Evolutionary conservation across 1,139 yeast genomes (phyloP).

Genomic region (Scheffersomyces segobiensis): DNA sequence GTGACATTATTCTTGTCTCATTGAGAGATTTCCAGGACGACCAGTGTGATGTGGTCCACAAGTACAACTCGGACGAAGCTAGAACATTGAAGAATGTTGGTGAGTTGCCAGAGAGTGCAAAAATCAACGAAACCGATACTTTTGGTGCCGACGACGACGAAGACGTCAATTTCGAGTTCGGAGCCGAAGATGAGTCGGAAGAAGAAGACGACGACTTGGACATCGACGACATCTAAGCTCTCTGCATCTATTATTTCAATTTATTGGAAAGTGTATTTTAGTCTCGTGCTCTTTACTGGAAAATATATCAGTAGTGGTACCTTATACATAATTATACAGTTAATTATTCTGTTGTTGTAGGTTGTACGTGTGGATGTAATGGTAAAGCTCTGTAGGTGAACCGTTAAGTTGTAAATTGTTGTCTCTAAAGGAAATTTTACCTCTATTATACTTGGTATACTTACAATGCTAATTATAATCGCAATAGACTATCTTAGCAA

Average conservation of each 20-base stretch:
- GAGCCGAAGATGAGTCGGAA: conserved; percentile 84
- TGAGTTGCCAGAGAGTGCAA: conserved; percentile 94
- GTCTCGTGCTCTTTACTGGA: neutral
- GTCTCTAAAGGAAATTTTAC: too few species aligned
- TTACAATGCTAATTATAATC: too few species aligned
- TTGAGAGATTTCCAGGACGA: conserved; percentile 98
- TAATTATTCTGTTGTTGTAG: neutral
- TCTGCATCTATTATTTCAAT: neutral
- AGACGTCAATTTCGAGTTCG: conserved; percentile 98
- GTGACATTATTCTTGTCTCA: conserved; percentile 93
- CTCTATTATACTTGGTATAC: too few species aligned
- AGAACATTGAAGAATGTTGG: conserved; percentile 95
- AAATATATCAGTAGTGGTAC: neutral
- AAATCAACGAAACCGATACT: conserved; percentile 96
- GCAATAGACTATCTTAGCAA: too few species aligned
- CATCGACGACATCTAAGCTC: conserved; percentile 73
- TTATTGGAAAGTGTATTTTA: neutral
- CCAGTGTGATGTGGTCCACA: conserved; percentile 96
- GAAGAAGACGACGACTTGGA: conserved; percentile 72
- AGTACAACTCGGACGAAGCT: conserved; percentile 97
- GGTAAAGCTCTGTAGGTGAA: too few species aligned
- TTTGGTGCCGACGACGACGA: conserved; percentile 97
- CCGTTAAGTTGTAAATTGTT: too few species aligned
- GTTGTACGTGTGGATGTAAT: too few species aligned
- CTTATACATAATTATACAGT: neutral